A percentile compares a stretch with the other conserved stretches of the same genome.
These are phyloP conservation scores for Cutaneotrichosporon sp. DNA, from an alignment of 1,284 basidiomycete species.

Conservation along the genomic window DNA sequence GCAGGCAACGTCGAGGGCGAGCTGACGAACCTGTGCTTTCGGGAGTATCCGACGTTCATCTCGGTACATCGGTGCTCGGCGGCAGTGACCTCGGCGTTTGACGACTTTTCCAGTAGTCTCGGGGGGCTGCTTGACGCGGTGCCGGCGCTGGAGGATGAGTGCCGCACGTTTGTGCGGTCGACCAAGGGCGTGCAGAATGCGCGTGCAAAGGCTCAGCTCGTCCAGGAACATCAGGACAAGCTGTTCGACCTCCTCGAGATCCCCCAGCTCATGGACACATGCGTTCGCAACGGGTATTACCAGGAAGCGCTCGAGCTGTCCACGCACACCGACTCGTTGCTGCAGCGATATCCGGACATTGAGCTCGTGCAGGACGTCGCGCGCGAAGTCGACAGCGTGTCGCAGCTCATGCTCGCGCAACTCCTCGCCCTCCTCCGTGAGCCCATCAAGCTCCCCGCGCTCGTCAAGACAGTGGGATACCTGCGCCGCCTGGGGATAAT, in stretches of 20 bases:
- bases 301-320: conserved; percentile 79
- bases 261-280: conserved; percentile 82
- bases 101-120: conserved; percentile 59
- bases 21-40: conserved; percentile 76
- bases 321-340: conserved; percentile 57
- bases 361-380: conserved; percentile 57
- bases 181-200: conserved; percentile 59
- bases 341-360: conserved; percentile 49
- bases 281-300: conserved; percentile 84
- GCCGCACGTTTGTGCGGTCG: conserved; percentile 59
- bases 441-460: conserved; percentile 76
- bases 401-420: conserved; percentile 53
- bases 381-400: conserved; percentile 65
- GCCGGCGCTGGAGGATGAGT: conserved; percentile 64
- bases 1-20: conserved; percentile 77
- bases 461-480: conserved; percentile 81
- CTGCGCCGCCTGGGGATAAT: conserved; percentile 69
- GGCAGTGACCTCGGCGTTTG: conserved; percentile 63
- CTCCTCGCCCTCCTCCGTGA: conserved; percentile 74
- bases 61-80: conserved; percentile 59
- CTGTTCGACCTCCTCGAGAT: conserved; percentile 84
- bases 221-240: conserved; percentile 85
- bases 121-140: conserved; percentile 61
- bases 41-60: conserved; percentile 81
- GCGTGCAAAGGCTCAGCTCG: conserved; percentile 66